These are phyloP conservation scores for Panaeolus papilionaceus DNA, from an alignment of 768 basidiomycete species.

Conservation along the genomic window DNA sequence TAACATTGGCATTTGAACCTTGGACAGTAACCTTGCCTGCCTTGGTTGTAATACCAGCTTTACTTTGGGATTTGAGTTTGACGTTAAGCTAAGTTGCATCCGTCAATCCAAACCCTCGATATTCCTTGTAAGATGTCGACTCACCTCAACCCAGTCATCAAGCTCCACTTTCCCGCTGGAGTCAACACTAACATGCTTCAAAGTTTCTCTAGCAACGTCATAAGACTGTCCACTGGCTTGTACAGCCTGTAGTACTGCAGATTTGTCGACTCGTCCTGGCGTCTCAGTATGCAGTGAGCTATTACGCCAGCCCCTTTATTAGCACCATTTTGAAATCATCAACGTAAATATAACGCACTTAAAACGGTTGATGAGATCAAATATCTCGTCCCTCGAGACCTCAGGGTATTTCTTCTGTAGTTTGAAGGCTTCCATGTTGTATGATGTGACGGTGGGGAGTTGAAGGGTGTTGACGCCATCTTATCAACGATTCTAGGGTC, in stretches of 20 bases:
- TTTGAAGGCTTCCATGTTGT: conserved; percentile 79
- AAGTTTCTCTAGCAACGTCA: conserved; percentile 85
- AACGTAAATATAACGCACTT: conserved; percentile 65
- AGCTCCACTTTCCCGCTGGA: conserved; percentile 95
- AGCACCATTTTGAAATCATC: not conserved
- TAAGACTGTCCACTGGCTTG: conserved; percentile 88
- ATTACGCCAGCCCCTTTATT: conserved; percentile 13
- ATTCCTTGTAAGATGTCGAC: conserved; percentile 31
- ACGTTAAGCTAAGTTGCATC: conserved; percentile 67
- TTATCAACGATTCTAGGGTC: conserved; percentile 11
- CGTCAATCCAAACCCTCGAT: not conserved
- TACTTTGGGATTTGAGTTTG: conserved; percentile 68
- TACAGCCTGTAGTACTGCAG: conserved; percentile 77
- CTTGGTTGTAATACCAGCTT: conserved; percentile 58
- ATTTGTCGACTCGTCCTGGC: conserved; percentile 85
- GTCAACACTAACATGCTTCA: conserved; percentile 94
- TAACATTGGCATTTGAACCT: conserved; percentile 94
- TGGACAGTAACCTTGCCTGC: conserved; percentile 93
- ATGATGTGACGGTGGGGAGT: conserved; percentile 16
- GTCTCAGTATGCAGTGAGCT: conserved; percentile 81
- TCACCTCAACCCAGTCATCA: conserved; percentile 97
- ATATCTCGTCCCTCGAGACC: conserved; percentile 92
- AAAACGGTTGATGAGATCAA: conserved; percentile 93
- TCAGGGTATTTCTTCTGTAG: conserved; percentile 93
- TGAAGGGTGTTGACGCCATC: conserved; percentile 8